A percentile compares a stretch with the other conserved stretches of the same genome.
Conservation (phyloP, 2,329 filamentous ascomycete genomes). For the Cladosporium austrohemisphaericum region DNA sequence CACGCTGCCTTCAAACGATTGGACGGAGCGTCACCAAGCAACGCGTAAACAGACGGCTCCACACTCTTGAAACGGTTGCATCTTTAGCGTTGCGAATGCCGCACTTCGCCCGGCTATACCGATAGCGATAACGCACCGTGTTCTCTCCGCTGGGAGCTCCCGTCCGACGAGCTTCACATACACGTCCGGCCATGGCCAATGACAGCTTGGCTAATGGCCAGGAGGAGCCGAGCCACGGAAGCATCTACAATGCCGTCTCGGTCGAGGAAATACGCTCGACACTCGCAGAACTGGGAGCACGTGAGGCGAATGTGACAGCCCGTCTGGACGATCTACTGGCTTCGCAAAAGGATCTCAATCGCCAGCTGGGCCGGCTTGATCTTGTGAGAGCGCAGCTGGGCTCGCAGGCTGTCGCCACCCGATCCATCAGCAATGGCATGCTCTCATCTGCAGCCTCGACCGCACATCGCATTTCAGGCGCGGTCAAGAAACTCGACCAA, state of each 20-base stretch:
- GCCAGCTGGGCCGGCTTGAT: conserved; percentile 83
- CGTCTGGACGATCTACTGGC: conserved; percentile 73
- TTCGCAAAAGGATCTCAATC: conserved; percentile 80
- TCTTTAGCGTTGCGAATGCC: not conserved
- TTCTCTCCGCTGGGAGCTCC: conserved; percentile 8
- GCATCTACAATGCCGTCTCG: conserved; percentile 58
- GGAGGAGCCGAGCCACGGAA: too few relatives aligned
- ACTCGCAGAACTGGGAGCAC: conserved; percentile 69
- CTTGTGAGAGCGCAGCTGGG: conserved; percentile 83
- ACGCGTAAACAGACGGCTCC: conserved; percentile 14
- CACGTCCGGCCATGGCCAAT: conserved; percentile 7
- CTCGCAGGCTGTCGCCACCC: conserved; percentile 77
- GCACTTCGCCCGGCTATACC: not conserved
- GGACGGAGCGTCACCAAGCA: conserved; percentile 9
- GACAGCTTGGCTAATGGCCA: not conserved
- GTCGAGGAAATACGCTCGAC: conserved; percentile 75
- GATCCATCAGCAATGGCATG: conserved; percentile 85
- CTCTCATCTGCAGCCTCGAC: conserved; percentile 81
- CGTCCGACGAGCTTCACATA: too few relatives aligned
- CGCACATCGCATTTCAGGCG: conserved; percentile 77
- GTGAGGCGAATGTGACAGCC: conserved; percentile 69
- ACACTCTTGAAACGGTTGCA: conserved; percentile 11
- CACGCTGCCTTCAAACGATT: not conserved
- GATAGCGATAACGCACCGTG: not conserved
- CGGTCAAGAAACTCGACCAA: conserved; percentile 81